Evolutionary conservation across 306 rosid genomes (phyloP).

Genomic region (Hippophae rhamnoides): DNA sequence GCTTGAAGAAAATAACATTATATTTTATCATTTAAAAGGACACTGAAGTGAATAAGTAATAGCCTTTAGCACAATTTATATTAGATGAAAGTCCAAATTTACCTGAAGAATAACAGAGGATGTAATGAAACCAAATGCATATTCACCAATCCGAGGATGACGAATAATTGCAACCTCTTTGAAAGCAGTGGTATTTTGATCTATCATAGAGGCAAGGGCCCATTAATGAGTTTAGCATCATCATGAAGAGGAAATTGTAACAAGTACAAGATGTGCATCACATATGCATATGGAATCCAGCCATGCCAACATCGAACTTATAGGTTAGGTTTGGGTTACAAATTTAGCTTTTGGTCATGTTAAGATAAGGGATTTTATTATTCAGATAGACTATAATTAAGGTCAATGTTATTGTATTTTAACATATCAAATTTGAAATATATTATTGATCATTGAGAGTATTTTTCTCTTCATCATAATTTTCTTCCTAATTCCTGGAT

Average conservation of each 20-base stretch:
- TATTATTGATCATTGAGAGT: too few species aligned
- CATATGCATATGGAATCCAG: not conserved
- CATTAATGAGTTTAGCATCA: not conserved
- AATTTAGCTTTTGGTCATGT: too few species aligned
- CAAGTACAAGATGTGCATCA: not conserved
- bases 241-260: not conserved
- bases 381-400: too few species aligned
- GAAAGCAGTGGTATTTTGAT: conserved; percentile 45
- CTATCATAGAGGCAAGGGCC: conserved; percentile 16
- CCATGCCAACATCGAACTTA: not conserved
- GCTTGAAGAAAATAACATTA: too few species aligned
- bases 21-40: too few species aligned
- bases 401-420: too few species aligned
- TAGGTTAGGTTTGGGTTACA: not conserved
- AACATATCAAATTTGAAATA: too few species aligned
- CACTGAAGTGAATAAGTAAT: too few species aligned
- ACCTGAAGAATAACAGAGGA: conserved; percentile 47
- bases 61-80: not conserved
- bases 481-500: too few species aligned
- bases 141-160: conserved; percentile 48
- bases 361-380: too few species aligned
- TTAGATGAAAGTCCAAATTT: conserved; percentile 1
- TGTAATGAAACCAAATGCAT: conserved; percentile 45
- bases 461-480: too few species aligned
- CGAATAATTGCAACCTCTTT: conserved; percentile 53